Evolutionary conservation across 2,329 filamentous ascomycete genomes (phyloP).

Genomic region (Diaporthe destruens): DNA sequence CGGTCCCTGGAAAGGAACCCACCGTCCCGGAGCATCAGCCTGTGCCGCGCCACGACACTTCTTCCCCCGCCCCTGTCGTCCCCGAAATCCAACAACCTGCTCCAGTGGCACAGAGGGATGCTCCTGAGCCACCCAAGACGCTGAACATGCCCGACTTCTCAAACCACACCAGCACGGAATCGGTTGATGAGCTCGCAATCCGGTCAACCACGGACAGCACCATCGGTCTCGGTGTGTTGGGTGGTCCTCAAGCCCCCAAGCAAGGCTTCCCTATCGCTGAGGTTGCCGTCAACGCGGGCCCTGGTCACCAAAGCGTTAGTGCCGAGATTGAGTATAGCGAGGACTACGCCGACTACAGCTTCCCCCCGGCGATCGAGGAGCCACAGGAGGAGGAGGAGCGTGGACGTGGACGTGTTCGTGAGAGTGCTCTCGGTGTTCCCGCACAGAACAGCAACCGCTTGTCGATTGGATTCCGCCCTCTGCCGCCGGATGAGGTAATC

Average conservation of each 20-base stretch:
- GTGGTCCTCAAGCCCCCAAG: conserved; percentile 38
- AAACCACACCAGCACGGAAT: conserved; percentile 33
- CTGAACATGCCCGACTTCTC: conserved; percentile 39
- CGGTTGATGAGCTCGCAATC: conserved; percentile 37
- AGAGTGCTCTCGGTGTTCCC: conserved; percentile 64
- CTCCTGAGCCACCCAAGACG: conserved; percentile 38
- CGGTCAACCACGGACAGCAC: conserved; percentile 24
- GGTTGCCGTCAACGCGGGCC: conserved; percentile 36
- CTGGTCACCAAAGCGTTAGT: conserved; percentile 43
- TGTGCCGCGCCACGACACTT: conserved; percentile 54
- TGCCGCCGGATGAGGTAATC: conserved; percentile 85
- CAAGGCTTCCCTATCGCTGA: conserved; percentile 28
- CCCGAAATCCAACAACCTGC: conserved; percentile 54
- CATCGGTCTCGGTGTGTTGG: conserved; percentile 40
- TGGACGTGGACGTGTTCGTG: conserved; percentile 53
- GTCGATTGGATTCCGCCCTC: conserved; percentile 82
- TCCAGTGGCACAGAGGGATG: conserved; percentile 48
- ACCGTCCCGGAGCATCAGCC: conserved; percentile 56
- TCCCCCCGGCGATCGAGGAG: conserved; percentile 41
- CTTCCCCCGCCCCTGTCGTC: conserved; percentile 43
- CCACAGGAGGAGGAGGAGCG: conserved; percentile 45
- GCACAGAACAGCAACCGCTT: conserved; percentile 68
- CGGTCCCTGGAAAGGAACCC: conserved; percentile 47
- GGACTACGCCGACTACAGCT: conserved; percentile 52
- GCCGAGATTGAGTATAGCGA: conserved; percentile 50